Conservation (phyloP, 2,329 filamentous ascomycete species). For the Aspergillus intermedius region DNA sequence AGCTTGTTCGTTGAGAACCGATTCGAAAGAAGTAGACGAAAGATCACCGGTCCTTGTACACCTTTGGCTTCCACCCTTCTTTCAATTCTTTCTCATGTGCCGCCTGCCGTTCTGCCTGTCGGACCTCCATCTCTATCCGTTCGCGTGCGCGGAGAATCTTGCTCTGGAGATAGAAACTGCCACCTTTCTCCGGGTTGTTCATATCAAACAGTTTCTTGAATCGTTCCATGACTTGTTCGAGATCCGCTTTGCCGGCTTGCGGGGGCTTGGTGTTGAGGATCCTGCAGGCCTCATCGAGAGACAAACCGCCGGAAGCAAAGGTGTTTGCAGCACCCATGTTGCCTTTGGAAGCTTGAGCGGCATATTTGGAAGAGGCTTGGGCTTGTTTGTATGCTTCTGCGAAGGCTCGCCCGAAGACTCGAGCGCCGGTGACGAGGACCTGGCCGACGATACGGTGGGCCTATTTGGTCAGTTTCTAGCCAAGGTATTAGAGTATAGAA, state of each 20-base stretch:
- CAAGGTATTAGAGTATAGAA: not conserved
- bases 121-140: constrained; percentile 80
- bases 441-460: constrained; percentile 92
- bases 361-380: constrained; percentile 75
- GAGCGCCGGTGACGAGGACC: constrained; percentile 81
- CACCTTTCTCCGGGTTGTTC: constrained; percentile 92
- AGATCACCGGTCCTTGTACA: constrained; percentile 74
- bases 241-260: constrained; percentile 65
- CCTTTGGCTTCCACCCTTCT: constrained; percentile 88
- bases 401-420: constrained; percentile 89
- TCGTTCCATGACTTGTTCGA: constrained; percentile 71
- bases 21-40: not conserved
- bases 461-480: constrained; percentile 40
- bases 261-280: constrained; percentile 94
- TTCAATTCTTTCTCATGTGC: constrained; percentile 70
- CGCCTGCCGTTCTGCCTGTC: constrained; percentile 62
- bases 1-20: not conserved
- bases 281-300: constrained; percentile 92
- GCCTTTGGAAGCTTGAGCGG: constrained; percentile 61
- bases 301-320: constrained; percentile 65
- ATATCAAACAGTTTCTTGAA: constrained; percentile 94
- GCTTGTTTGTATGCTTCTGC: constrained; percentile 94
- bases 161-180: constrained; percentile 97
- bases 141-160: constrained; percentile 89
- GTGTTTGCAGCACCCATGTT: constrained; percentile 48